Evolutionary conservation across 192 early-diverging fungal species (phyloP), one percentile per base, ranked within the genome.

Genomic region (Diversispora epigaea): DNA sequence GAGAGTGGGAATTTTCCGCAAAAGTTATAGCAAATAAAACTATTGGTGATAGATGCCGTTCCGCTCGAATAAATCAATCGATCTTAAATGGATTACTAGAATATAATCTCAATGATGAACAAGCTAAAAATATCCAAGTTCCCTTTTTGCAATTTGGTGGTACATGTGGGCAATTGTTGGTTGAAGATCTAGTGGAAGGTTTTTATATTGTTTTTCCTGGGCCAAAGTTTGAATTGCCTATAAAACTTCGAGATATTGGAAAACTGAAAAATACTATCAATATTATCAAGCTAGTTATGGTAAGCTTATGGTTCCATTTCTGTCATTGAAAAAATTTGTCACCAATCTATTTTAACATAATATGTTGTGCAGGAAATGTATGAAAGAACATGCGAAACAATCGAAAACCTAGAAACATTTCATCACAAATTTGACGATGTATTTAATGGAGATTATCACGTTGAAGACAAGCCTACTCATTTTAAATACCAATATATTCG

Each of bases 111-210:
- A 60, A 19, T 43, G 55, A 77, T 39, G 52, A 67, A 46, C 76
- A 77, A 44, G 71, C 17, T 17, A 73, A 73, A 22, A 40, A 61
- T n/a, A 73, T 77, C 52, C 4, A 45, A 21, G 66, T 77, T 19
- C 67, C 76, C n/a, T 77, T 77, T 61, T 62, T 77, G 39, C 67
- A 77, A 40, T 40, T 77, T 68, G 67, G 43, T n/a, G 76, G 76
- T 3, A 76, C 65, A 68, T 56, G 49, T 40, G 65, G 75, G 4
- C 60, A 75, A 65, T 43, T 75, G 62, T 65, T 75, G 9, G 19
- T 75, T 61, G 73, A 75, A 39, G 73, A 75, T 40, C 21, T 65
- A 32, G 11, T 76, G 3, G 52, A 67, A 47, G 64, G 14, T 25
- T 68, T 68, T 55, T 76, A 76, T n/a, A 14, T 76, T 19, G 25